These are phyloP conservation scores for Centella asiatica DNA, from an alignment of 129 eudicot genomes.

Conservation along the genomic window DNA sequence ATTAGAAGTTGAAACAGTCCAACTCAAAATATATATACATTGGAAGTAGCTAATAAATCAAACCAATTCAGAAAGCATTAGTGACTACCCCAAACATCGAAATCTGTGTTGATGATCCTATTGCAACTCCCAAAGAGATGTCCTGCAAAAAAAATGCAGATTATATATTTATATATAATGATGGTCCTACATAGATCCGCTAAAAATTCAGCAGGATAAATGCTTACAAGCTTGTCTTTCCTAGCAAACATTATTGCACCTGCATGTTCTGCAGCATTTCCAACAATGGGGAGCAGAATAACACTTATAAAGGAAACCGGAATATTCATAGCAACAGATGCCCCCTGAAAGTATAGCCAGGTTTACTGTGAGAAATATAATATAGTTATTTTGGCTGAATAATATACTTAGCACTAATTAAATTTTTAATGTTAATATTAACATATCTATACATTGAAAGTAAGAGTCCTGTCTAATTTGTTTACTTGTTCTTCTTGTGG, in stretches of 20 bases:
- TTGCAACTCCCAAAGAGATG: slow-evolving; percentile 82
- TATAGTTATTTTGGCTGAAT: too few relatives aligned
- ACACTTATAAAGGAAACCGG: slow-evolving; percentile 77
- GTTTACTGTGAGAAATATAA: neutral
- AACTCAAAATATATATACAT: neutral
- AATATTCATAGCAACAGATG: slow-evolving; percentile 62
- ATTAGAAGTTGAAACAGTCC: neutral
- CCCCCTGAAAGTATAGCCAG: slow-evolving; percentile 44
- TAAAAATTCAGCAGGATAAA: slow-evolving; percentile 7
- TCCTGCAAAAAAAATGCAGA: slow-evolving; percentile 36
- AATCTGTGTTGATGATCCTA: slow-evolving; percentile 91
- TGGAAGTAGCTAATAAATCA: slow-evolving; percentile 19
- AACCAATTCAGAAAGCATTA: slow-evolving; percentile 19
- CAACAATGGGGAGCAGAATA: slow-evolving; percentile 78
- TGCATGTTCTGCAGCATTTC: slow-evolving; percentile 97
- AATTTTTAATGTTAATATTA: too few relatives aligned
- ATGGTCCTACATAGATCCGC: neutral
- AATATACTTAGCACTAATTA: too few relatives aligned
- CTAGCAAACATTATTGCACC: slow-evolving; percentile 80
- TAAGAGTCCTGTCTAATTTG: too few relatives aligned
- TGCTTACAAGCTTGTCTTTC: slow-evolving; percentile 79
- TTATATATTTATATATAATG: neutral
- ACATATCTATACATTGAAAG: too few relatives aligned
- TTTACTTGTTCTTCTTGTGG: too few relatives aligned
- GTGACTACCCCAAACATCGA: slow-evolving; percentile 80